Percentiles rank a stretch among this genome's conserved stretches.
phyloP scores from a whole-genome alignment of 2,329 filamentous ascomycete species.

The Setomelanomma holmii region DNA sequence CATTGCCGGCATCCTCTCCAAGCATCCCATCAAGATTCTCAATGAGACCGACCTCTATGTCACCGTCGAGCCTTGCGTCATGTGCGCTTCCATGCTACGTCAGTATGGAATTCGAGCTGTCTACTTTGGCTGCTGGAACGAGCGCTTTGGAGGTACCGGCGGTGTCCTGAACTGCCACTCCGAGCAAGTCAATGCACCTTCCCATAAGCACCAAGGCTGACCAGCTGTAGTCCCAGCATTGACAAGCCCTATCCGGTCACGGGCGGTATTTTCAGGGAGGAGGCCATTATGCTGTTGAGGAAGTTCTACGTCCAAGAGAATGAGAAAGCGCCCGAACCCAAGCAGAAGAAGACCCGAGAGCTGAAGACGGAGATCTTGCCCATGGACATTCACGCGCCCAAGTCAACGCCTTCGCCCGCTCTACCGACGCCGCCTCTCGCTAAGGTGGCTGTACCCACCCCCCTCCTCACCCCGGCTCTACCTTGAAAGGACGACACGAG shows the following conservation, averaged over 20 bases:
- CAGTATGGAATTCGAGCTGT: conserved; percentile 89
- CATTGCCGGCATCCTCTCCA: conserved; percentile 69
- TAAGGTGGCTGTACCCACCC: not conserved
- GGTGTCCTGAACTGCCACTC: conserved; percentile 88
- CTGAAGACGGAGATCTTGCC: conserved; percentile 66
- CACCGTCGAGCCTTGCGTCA: conserved; percentile 97
- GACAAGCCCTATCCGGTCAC: conserved; percentile 82
- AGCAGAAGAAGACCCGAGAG: conserved; percentile 69
- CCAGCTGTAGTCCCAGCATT: conserved; percentile 64
- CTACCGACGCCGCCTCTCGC: conserved; percentile 6
- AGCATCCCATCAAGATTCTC: conserved; percentile 72
- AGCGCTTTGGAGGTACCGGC: conserved; percentile 95
- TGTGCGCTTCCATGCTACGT: conserved; percentile 92
- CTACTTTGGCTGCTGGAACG: conserved; percentile 94
- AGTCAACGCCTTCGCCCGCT: conserved; percentile 33
- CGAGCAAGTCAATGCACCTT: conserved; percentile 55
- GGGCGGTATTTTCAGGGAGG: conserved; percentile 86
- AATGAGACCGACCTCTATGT: conserved; percentile 85
- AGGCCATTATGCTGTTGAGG: conserved; percentile 89
- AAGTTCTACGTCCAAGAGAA: conserved; percentile 99
- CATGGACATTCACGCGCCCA: conserved; percentile 50
- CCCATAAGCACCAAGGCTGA: conserved; percentile 14
- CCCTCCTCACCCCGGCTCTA: not conserved
- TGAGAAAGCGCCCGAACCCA: conserved; percentile 75
- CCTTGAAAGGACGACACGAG: not conserved